These are phyloP conservation scores for Kernera saxatilis DNA, from an alignment of 345 rosid genomes.

Conservation along the genomic window DNA sequence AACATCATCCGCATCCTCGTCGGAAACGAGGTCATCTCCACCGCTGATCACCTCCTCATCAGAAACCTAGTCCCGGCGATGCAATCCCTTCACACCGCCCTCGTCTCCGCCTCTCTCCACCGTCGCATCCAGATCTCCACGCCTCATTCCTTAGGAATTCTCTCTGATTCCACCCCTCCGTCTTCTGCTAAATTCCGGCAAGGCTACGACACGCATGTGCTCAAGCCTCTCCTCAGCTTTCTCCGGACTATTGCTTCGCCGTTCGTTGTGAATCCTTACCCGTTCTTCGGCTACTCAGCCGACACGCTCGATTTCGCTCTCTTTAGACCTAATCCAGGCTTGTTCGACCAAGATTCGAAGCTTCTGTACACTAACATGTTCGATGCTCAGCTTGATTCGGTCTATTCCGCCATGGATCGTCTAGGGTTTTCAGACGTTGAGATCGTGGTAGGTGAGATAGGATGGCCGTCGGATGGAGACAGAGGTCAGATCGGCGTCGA, in stretches of 20 bases:
- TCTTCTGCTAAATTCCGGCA: slow-evolving; percentile 57
- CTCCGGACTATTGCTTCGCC: slow-evolving; percentile 56
- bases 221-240: slow-evolving; percentile 75
- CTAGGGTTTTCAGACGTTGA: slow-evolving; percentile 64
- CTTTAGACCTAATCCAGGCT: slow-evolving; percentile 60
- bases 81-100: slow-evolving; percentile 67
- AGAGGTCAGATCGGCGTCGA: slow-evolving; percentile 51
- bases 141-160: slow-evolving; percentile 73
- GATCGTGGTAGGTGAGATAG: slow-evolving; percentile 82
- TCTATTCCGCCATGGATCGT: slow-evolving; percentile 64
- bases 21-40: slow-evolving; percentile 76
- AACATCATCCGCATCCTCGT: slow-evolving; percentile 68
- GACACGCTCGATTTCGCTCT: slow-evolving; percentile 75
- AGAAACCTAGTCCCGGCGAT: slow-evolving; percentile 61
- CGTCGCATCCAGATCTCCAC: slow-evolving; percentile 66
- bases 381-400: slow-evolving; percentile 89
- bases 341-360: slow-evolving; percentile 44
- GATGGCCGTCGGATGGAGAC: slow-evolving; percentile 86
- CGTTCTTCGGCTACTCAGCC: slow-evolving; percentile 62
- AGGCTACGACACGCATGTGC: slow-evolving; percentile 59
- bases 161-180: slow-evolving; percentile 65
- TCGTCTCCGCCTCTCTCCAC: slow-evolving; percentile 52
- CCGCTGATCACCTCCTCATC: slow-evolving; percentile 41
- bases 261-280: slow-evolving; percentile 80
- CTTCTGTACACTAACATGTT: slow-evolving; percentile 68